These are phyloP conservation scores for Pezicula carpinea DNA, from an alignment of 2,329 filamentous ascomycete species.

Conservation along the genomic window DNA sequence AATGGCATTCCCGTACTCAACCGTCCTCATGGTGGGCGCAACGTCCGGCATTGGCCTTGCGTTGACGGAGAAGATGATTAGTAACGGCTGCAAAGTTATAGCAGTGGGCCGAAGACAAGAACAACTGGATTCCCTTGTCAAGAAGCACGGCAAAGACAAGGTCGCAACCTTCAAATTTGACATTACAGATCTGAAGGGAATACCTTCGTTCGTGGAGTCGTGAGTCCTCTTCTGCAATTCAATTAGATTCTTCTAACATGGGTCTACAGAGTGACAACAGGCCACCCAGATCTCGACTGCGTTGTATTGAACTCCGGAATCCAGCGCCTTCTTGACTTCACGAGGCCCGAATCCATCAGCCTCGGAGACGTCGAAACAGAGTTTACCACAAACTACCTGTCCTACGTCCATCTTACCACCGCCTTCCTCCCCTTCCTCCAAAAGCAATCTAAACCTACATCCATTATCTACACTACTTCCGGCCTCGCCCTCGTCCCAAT, in stretches of 20 bases:
- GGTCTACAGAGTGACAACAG: slow-evolving; percentile 22
- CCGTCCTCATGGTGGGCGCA: slow-evolving; percentile 49
- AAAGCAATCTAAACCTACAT: slow-evolving; percentile 1
- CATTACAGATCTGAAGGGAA: slow-evolving; percentile 37
- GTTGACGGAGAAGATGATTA: slow-evolving; percentile 40
- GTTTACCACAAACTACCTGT: slow-evolving; percentile 38
- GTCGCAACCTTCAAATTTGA: slow-evolving; percentile 40
- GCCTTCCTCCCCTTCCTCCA: slow-evolving; percentile 30
- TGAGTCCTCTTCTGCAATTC: neutral
- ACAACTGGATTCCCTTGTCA: slow-evolving; percentile 43
- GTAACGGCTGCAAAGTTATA: slow-evolving; percentile 45
- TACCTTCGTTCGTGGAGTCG: slow-evolving; percentile 35
- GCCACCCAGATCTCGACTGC: slow-evolving; percentile 48
- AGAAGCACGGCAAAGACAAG: slow-evolving; percentile 37
- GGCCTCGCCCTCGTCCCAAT: slow-evolving; percentile 16
- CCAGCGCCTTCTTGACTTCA: slow-evolving; percentile 45
- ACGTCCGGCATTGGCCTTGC: slow-evolving; percentile 49
- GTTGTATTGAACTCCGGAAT: slow-evolving; percentile 55
- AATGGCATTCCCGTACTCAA: slow-evolving; percentile 51
- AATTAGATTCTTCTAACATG: neutral
- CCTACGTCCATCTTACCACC: slow-evolving; percentile 33
- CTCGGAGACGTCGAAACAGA: slow-evolving; percentile 33
- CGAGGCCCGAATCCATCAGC: slow-evolving; percentile 37
- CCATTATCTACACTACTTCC: slow-evolving; percentile 18
- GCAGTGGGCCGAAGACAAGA: slow-evolving; percentile 50